These are phyloP conservation scores for Colletotrichum graminicola DNA, from an alignment of 2,329 filamentous ascomycete species.

Conservation along the genomic window DNA sequence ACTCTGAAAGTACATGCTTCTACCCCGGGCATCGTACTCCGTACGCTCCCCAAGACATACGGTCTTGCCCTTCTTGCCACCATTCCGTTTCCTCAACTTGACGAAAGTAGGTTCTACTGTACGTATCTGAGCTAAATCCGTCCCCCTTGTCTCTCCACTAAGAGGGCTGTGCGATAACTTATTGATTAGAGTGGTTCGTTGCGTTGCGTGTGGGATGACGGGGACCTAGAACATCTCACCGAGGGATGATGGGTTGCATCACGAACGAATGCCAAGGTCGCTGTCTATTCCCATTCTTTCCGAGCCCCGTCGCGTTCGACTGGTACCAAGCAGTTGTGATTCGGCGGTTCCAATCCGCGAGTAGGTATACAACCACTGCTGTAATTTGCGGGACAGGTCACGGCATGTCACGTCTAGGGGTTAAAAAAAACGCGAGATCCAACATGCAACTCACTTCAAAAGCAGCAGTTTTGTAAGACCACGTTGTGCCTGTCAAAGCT, in stretches of 20 bases:
- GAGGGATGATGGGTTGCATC: not conserved
- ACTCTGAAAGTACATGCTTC: not conserved
- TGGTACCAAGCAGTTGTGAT: slow-evolving; percentile 10
- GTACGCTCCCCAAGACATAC: slow-evolving; percentile 31
- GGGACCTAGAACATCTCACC: slow-evolving; percentile 22
- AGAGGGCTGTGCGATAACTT: slow-evolving; percentile 37
- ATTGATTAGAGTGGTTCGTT: slow-evolving; percentile 32
- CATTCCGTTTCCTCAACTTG: slow-evolving; percentile 21
- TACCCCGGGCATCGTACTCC: slow-evolving; percentile 15
- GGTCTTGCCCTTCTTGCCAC: slow-evolving; percentile 34
- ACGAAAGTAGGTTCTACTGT: slow-evolving; percentile 17
- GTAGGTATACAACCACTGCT: slow-evolving; percentile 3
- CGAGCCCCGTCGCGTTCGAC: slow-evolving; percentile 20
- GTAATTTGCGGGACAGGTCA: not conserved
- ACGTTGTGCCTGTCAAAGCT: slow-evolving; percentile 15
- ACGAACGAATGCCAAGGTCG: slow-evolving; percentile 16
- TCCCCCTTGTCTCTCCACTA: slow-evolving; percentile 31
- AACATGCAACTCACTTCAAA: slow-evolving; percentile 11
- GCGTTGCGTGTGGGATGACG: slow-evolving; percentile 30
- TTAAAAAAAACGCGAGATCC: not conserved
- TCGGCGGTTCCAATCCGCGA: slow-evolving; percentile 4
- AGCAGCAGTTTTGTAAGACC: slow-evolving; percentile 14
- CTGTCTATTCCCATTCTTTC: slow-evolving; percentile 24
- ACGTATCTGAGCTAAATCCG: slow-evolving; percentile 35
- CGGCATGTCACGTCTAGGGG: slow-evolving; percentile 15